Evolutionary conservation across 176 grass and related monocot species (phyloP).

Genomic region (Triticum turgidum): DNA sequence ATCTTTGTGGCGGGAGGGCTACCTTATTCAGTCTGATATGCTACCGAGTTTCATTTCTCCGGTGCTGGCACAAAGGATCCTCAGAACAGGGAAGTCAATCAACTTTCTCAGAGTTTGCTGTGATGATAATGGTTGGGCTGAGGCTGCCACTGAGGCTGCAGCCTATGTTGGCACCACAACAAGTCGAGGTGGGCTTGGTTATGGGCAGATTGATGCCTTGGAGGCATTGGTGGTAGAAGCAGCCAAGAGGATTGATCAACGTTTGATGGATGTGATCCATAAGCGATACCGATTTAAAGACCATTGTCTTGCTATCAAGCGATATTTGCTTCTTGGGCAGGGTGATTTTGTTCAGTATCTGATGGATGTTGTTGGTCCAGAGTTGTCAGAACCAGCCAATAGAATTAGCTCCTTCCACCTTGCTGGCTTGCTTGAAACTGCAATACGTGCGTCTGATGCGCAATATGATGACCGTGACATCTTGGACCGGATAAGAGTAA

Average conservation of each 20-base stretch:
- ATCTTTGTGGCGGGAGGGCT: conserved; percentile 85
- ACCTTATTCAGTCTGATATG: conserved; percentile 82
- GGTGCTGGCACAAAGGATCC: conserved; percentile 71
- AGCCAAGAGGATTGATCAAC: conserved; percentile 74
- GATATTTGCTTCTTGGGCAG: conserved; percentile 95
- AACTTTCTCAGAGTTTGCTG: conserved; percentile 95
- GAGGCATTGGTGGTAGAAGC: conserved; percentile 88
- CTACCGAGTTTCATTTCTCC: conserved; percentile 93
- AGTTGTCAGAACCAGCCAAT: conserved; percentile 93
- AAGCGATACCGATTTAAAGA: conserved; percentile 82
- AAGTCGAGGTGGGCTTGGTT: conserved; percentile 74
- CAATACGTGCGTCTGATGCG: conserved; percentile 83
- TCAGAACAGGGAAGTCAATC: conserved; percentile 91
- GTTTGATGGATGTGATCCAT: conserved; percentile 95
- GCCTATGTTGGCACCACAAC: conserved; percentile 87
- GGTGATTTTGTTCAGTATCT: conserved; percentile 98
- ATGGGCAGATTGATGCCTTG: conserved; percentile 86
- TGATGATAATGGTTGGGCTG: conserved; percentile 89
- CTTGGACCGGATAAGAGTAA: conserved; percentile 83
- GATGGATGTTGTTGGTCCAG: conserved; percentile 92
- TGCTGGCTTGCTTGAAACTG: conserved; percentile 81
- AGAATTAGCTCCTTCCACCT: conserved; percentile 94
- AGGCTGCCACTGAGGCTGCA: conserved; percentile 62
- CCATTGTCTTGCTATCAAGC: conserved; percentile 91
- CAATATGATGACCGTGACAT: conserved; percentile 94